Evolutionary conservation across 2,329 filamentous ascomycete species (phyloP).

Genomic region (Cladophialophora chaetospira): DNA sequence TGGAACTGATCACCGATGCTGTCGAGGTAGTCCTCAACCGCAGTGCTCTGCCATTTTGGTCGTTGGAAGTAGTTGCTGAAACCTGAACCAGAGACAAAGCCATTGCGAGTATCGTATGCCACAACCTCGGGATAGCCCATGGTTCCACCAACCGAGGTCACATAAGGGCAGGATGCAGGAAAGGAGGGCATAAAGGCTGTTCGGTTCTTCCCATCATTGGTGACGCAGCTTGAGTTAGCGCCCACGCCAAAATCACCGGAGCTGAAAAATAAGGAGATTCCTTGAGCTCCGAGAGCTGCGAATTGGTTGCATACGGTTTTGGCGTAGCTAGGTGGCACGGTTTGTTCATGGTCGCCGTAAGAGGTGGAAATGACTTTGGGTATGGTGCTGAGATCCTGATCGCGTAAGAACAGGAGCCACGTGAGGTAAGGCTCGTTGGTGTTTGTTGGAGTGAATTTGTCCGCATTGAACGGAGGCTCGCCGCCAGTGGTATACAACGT

Average conservation of each 20-base stretch:
- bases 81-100: conserved; percentile 51
- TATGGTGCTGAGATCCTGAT: conserved; percentile 49
- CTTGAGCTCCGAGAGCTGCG: conserved; percentile 66
- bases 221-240: conserved; percentile 53
- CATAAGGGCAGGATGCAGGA: conserved; percentile 67
- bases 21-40: conserved; percentile 50
- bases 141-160: conserved; percentile 67
- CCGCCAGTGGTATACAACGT: conserved; percentile 61
- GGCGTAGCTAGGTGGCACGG: conserved; percentile 63
- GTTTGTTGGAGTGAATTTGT: conserved; percentile 48
- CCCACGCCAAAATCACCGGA: conserved; percentile 63
- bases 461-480: conserved; percentile 54
- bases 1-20: conserved; percentile 44
- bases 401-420: conserved; percentile 62
- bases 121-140: conserved; percentile 52
- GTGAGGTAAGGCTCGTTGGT: conserved; percentile 70
- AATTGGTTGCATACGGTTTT: conserved; percentile 64
- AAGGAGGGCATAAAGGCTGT: conserved; percentile 63
- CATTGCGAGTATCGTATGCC: conserved; percentile 47
- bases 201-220: conserved; percentile 60
- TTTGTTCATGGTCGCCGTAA: conserved; percentile 69
- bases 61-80: conserved; percentile 56
- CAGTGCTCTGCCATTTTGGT: conserved; percentile 51
- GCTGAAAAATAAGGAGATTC: conserved; percentile 65
- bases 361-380: conserved; percentile 66